Evolutionary conservation across 2,329 filamentous ascomycete species (phyloP).

Genomic region (Verticillium nonalfalfae): DNA sequence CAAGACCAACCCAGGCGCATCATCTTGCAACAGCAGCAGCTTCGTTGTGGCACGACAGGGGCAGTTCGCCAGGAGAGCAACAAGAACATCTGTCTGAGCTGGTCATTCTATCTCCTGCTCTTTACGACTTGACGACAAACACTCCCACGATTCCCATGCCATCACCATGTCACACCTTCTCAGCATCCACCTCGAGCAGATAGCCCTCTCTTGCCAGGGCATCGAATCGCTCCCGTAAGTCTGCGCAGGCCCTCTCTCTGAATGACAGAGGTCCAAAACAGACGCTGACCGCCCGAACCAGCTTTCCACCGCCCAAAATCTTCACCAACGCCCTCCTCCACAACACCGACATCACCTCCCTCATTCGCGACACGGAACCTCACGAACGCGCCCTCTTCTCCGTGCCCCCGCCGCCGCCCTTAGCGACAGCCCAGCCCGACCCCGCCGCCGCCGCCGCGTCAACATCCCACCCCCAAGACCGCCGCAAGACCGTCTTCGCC

Average conservation of each 20-base stretch:
- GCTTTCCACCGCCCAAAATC: slow-evolving; percentile 85
- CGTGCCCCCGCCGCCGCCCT: slow-evolving; percentile 63
- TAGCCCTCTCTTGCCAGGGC: slow-evolving; percentile 66
- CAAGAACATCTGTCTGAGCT: background rate
- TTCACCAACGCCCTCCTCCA: slow-evolving; percentile 91
- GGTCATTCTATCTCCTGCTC: background rate
- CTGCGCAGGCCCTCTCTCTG: background rate
- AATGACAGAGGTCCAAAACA: background rate
- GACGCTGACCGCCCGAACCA: slow-evolving; percentile 25
- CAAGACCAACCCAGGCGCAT: background rate
- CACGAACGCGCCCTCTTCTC: slow-evolving; percentile 96
- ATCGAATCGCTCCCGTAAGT: slow-evolving; percentile 69
- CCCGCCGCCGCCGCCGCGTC: background rate
- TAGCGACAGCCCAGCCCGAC: slow-evolving; percentile 37
- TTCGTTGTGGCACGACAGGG: background rate
- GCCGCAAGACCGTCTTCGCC: slow-evolving; percentile 61
- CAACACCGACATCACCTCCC: slow-evolving; percentile 82
- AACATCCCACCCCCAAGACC: slow-evolving; percentile 27
- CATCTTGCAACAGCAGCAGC: background rate
- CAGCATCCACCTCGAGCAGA: slow-evolving; percentile 68
- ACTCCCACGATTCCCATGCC: background rate
- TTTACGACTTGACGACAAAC: too few relatives aligned
- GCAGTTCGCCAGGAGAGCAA: background rate
- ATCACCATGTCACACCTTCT: slow-evolving; percentile 57
- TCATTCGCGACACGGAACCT: slow-evolving; percentile 91